Percentiles rank a stretch among this genome's conserved stretches.
phyloP scores from a whole-genome alignment of 345 rosid genomes.

The Melaleuca quinquenervia region DNA sequence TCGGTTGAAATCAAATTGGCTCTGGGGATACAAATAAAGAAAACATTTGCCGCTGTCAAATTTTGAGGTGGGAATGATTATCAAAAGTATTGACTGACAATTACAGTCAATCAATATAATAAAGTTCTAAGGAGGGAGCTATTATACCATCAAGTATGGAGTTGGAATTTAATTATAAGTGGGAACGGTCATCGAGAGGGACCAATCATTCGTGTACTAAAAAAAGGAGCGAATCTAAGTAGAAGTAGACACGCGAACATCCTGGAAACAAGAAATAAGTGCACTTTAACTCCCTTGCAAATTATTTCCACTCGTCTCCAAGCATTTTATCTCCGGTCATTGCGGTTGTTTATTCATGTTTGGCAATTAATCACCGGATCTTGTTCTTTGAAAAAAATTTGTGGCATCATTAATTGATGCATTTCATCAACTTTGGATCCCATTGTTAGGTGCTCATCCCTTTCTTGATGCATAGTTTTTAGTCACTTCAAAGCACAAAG shows the following conservation, averaged over 20 bases:
- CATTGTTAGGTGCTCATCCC: neutral
- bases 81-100: neutral
- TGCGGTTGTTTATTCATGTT: neutral
- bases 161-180: neutral
- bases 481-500: neutral
- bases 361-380: neutral
- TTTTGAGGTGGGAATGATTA: neutral
- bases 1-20: neutral
- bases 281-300: neutral
- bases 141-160: neutral
- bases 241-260: neutral
- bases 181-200: no score
- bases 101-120: neutral
- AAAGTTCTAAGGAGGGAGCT: neutral
- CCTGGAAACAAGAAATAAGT: no score
- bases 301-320: neutral
- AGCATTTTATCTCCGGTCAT: neutral
- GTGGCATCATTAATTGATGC: neutral
- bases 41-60: neutral
- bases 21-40: neutral
- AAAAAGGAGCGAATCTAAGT: neutral
- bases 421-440: neutral
- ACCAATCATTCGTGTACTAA: no score
- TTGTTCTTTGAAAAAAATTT: neutral
- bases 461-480: neutral